A percentile compares a stretch with the other conserved stretches of the same genome.
These are phyloP conservation scores for Diutina neorugosa DNA, from an alignment of 1,139 yeast genomes.

Conservation along the genomic window DNA sequence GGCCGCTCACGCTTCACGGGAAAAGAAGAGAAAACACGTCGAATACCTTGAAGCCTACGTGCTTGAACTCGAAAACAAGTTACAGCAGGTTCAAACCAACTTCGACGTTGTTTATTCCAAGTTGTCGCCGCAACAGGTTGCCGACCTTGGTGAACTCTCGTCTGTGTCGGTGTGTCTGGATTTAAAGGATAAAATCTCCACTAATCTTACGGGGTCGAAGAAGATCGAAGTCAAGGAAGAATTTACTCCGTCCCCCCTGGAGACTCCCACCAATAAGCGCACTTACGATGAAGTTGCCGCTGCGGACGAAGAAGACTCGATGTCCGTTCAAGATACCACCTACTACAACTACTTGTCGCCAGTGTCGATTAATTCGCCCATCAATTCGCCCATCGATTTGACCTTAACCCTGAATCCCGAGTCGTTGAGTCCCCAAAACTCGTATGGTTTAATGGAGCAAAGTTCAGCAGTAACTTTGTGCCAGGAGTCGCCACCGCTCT, in stretches of 20 bases:
- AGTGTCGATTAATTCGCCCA: conserved; percentile 31
- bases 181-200: conserved; percentile 22
- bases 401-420: conserved; percentile 17
- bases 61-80: conserved; percentile 31
- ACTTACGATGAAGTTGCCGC: background rate
- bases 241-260: background rate
- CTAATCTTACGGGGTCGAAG: conserved; percentile 13
- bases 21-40: conserved; percentile 87
- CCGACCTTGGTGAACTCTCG: conserved; percentile 6
- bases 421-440: conserved; percentile 5
- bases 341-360: conserved; percentile 33
- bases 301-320: background rate
- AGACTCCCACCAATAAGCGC: background rate
- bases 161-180: conserved; percentile 14
- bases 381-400: conserved; percentile 30
- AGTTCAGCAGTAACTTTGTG: conserved; percentile 41
- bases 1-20: conserved; percentile 96
- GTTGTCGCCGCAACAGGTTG: conserved; percentile 8
- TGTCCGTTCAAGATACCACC: conserved; percentile 5
- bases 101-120: conserved; percentile 8
- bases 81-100: conserved; percentile 15
- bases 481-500: conserved; percentile 15
- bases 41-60: conserved; percentile 70
- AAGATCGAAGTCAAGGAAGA: conserved; percentile 1
- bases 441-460: conserved; percentile 26